Conservation (phyloP, 192 early-diverging fungal species). For the Funneliformis geosporum region DNA sequence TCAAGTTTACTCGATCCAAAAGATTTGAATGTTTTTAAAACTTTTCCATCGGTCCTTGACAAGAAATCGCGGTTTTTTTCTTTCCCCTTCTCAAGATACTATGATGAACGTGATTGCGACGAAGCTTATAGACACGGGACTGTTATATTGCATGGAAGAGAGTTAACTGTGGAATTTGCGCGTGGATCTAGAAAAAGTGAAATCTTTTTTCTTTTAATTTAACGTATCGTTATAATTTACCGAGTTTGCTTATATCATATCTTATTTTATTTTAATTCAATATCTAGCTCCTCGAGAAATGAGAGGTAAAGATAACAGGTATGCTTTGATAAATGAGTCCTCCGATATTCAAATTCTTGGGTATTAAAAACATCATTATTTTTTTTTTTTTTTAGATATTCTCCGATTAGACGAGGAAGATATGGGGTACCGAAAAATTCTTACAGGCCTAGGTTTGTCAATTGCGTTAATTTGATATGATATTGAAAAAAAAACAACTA, state of each 20-base stretch:
- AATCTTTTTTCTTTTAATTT: neutral
- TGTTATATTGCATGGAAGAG: conserved; percentile 19
- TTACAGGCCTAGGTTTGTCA: conserved; percentile 19
- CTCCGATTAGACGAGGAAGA: neutral
- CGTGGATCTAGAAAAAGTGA: conserved; percentile 27
- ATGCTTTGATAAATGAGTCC: neutral
- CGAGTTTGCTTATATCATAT: neutral
- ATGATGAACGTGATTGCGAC: conserved; percentile 32
- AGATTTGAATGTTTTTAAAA: conserved; percentile 10
- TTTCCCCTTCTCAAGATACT: conserved; percentile 22
- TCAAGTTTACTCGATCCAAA: conserved; percentile 12
- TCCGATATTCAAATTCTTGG: neutral
- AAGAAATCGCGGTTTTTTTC: conserved; percentile 27
- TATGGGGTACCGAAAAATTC: conserved; percentile 14
- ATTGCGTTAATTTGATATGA: neutral
- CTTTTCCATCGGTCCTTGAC: conserved; percentile 26
- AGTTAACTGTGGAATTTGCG: conserved; percentile 27
- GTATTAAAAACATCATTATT: neutral
- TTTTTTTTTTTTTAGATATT: neutral
- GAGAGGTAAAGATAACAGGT: conserved; percentile 27
- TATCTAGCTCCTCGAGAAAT: conserved; percentile 24
- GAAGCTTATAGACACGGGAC: conserved; percentile 20
- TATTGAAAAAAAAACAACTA: neutral
- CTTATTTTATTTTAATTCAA: neutral
- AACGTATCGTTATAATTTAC: neutral